phyloP scores from a whole-genome alignment of 768 basidiomycete genomes.

The Podaxis rugospora region DNA sequence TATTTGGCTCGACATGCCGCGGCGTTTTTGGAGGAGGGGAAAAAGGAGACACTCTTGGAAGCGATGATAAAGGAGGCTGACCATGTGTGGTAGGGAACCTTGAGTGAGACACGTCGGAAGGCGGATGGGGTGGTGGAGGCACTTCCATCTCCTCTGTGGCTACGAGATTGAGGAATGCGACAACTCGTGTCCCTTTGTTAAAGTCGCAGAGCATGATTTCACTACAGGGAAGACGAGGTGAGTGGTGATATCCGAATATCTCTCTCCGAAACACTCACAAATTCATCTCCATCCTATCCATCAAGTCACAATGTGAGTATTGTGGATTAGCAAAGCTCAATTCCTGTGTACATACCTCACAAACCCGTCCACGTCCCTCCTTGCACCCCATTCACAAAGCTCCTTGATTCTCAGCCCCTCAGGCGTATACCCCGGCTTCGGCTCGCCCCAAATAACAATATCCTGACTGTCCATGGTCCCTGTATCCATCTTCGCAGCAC shows the following conservation, averaged over 20 bases:
- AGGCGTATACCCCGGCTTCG: slow-evolving; percentile 16
- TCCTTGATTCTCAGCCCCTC: slow-evolving; percentile 30
- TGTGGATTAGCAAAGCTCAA: not conserved
- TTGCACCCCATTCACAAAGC: not conserved
- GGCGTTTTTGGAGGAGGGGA: not conserved
- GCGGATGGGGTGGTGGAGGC: not conserved
- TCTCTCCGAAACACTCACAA: not conserved
- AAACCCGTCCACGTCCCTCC: not conserved
- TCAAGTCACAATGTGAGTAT: not conserved
- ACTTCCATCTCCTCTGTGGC: not conserved
- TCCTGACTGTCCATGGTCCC: slow-evolving; percentile 47
- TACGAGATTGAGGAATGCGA: not conserved
- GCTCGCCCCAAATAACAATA: slow-evolving; percentile 36
- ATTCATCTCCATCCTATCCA: not conserved
- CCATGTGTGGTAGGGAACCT: not conserved
- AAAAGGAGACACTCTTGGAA: not conserved
- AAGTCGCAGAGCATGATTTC: not conserved
- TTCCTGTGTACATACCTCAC: not conserved
- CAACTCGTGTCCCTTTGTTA: not conserved
- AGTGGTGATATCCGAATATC: not conserved
- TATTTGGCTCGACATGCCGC: not conserved
- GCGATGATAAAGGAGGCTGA: not conserved
- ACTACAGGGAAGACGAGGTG: not conserved
- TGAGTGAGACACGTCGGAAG: not conserved
- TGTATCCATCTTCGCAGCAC: slow-evolving; percentile 36